Conservation (phyloP, 768 basidiomycete species). For the Fistulinella prunicolor region DNA sequence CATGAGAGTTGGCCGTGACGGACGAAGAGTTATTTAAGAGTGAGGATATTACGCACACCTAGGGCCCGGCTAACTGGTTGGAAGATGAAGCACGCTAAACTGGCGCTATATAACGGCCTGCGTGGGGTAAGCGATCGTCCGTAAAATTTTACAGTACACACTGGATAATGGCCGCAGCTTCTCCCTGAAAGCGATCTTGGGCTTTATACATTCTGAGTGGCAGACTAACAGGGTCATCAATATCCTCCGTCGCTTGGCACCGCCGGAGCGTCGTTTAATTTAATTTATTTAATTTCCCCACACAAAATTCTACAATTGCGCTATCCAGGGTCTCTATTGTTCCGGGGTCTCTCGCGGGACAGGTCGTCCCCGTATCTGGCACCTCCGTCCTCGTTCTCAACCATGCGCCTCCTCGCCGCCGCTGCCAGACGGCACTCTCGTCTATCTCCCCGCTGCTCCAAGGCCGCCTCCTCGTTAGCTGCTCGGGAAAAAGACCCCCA, state of each 20-base stretch:
- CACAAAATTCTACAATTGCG: no score
- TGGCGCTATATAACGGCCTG: slow-evolving; percentile 18
- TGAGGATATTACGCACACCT: slow-evolving; percentile 20
- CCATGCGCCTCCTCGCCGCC: slow-evolving; percentile 14
- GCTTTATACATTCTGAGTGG: slow-evolving; percentile 9
- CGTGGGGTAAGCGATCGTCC: slow-evolving; percentile 21
- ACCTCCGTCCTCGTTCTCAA: slow-evolving; percentile 7
- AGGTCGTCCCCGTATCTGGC: neutral
- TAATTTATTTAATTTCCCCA: neutral
- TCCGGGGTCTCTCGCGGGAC: neutral
- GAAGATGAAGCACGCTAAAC: slow-evolving; percentile 1
- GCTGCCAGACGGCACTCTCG: neutral
- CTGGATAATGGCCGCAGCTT: slow-evolving; percentile 19
- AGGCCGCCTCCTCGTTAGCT: slow-evolving; percentile 17
- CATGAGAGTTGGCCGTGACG: slow-evolving; percentile 9
- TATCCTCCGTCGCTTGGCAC: slow-evolving; percentile 16
- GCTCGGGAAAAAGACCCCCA: slow-evolving; percentile 72
- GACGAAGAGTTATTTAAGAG: slow-evolving; percentile 16
- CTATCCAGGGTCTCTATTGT: slow-evolving; percentile 21
- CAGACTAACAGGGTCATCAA: slow-evolving; percentile 20
- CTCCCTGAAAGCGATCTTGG: slow-evolving; percentile 10
- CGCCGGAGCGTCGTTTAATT: slow-evolving; percentile 8
- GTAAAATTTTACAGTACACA: slow-evolving; percentile 19
- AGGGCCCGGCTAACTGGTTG: slow-evolving; percentile 12
- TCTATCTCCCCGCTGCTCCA: neutral